Evolutionary conservation across 805 yeast genomes (phyloP).

Genomic region (Maudiozyma serrabonitensis): DNA sequence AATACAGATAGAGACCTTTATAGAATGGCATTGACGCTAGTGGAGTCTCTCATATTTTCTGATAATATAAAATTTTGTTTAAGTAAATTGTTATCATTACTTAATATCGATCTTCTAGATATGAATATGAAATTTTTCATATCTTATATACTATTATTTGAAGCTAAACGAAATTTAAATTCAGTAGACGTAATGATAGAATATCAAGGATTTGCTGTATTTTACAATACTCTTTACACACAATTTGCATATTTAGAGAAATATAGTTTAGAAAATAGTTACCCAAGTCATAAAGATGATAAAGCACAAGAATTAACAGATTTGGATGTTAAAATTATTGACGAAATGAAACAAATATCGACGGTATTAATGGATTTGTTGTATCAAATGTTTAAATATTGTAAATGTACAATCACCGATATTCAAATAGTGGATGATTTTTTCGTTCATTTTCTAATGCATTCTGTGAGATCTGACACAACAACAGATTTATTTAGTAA

Average conservation of each 20-base stretch:
- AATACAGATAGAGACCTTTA: constrained; percentile 28
- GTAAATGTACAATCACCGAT: constrained; percentile 36
- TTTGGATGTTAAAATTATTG: constrained; percentile 27
- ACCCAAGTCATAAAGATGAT: constrained; percentile 5
- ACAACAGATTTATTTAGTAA: constrained; percentile 52
- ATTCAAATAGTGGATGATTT: constrained; percentile 34
- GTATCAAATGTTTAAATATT: constrained; percentile 45
- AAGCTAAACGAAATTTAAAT: constrained; percentile 34
- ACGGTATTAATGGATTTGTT: constrained; percentile 41
- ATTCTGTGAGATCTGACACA: constrained; percentile 34
- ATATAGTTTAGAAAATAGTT: constrained; percentile 19
- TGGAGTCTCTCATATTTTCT: constrained; percentile 30
- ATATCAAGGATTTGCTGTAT: constrained; percentile 41
- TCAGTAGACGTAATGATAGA: constrained; percentile 40
- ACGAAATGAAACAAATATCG: constrained; percentile 31
- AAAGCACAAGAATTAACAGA: constrained; percentile 12
- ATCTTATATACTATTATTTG: constrained; percentile 36
- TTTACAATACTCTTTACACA: constrained; percentile 35
- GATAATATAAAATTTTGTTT: constrained; percentile 36
- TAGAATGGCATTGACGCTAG: constrained; percentile 28
- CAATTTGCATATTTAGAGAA: constrained; percentile 27
- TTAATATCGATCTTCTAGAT: constrained; percentile 31
- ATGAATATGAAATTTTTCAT: constrained; percentile 33
- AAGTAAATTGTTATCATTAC: constrained; percentile 39
- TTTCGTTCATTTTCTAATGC: constrained; percentile 41